Base-by-base conservation (phyloP, 805 yeast species). In the Candida pseudofarinosa region DNA sequence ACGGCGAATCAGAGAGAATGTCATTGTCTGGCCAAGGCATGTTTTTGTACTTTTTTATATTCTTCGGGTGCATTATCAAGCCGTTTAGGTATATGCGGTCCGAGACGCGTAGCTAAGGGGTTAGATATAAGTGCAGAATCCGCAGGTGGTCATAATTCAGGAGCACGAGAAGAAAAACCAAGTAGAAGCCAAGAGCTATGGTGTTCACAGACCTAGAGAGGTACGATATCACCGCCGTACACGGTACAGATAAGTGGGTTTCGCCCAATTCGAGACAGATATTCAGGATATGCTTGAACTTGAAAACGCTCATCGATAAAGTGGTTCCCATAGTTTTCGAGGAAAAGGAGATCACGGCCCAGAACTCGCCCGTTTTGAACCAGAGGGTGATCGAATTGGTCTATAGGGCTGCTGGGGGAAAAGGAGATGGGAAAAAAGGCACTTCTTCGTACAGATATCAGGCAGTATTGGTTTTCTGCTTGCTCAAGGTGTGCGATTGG, bases 401-500 rank as follows among this genome's bases (percentile, higher is more conserved):
- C 2, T 70, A 76, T 42, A 74, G 73, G 20, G 93, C 95, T 4
- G 95, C 95, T 15, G 95, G 95, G 7, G 96, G 95, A 16, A 69
- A 70, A 38, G 88, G 88, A 4, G 63, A 76, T 37, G 85, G 84
- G 2, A 62, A 68, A 39, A 55, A 61, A 18, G 81, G 80, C 0
- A 65, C 83, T 0, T 71, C 83, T 1, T 69, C 82, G 0, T 68
- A 73, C 51, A 79, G 80, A 54, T 87, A 87, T 57, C 76, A 83
- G 41, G 81, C 89, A 0, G 74, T 80, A 18, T 59, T 88, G 37
- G 72, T 87, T 0, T 88, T 85, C 60, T 81, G 86, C 38, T 66
- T 88, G 44, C 65, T 88, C 45, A 82, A 80, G 51, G 91, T 86
- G n/a, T 75, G 84, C 31, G 77, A 74, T 19, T 88, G 97, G 97